Evolutionary conservation across 495 filamentous ascomycete species (phyloP).

Genomic region (Aspergillus egyptiacus): DNA sequence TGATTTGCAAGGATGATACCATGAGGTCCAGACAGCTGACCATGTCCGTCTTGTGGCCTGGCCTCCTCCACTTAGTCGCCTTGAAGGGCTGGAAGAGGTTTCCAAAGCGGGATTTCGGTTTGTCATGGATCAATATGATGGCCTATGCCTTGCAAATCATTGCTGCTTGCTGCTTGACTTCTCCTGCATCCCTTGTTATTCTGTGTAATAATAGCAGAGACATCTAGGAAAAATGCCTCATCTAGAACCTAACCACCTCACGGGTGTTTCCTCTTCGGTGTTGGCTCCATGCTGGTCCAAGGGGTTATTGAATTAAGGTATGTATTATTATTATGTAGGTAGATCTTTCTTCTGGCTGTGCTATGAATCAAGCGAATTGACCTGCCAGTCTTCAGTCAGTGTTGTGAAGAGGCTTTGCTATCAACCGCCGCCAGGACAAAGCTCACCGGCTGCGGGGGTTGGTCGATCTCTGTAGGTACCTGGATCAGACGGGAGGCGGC

Average conservation of each 20-base stretch:
- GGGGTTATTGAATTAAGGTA: no score
- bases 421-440: neutral
- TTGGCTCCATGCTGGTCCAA: neutral
- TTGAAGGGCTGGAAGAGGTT: constrained; percentile 14
- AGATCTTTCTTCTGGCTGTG: neutral
- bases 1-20: constrained; percentile 10
- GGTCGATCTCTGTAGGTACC: constrained; percentile 19
- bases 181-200: constrained; percentile 14
- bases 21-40: constrained; percentile 19
- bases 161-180: constrained; percentile 9
- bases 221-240: constrained; percentile 20
- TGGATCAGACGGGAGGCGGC: constrained; percentile 18
- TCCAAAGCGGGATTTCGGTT: constrained; percentile 18
- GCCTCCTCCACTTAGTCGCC: constrained; percentile 18
- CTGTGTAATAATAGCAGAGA: constrained; percentile 16
- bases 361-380: neutral
- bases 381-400: neutral
- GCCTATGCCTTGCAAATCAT: constrained; percentile 24
- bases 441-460: constrained; percentile 13
- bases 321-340: neutral
- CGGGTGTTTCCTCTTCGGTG: neutral
- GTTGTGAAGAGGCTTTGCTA: neutral
- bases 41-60: constrained; percentile 9
- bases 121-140: constrained; percentile 30
- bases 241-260: neutral